These are phyloP conservation scores for Exophiala xenobiotica DNA, from an alignment of 2,329 filamentous ascomycete species.

Conservation along the genomic window DNA sequence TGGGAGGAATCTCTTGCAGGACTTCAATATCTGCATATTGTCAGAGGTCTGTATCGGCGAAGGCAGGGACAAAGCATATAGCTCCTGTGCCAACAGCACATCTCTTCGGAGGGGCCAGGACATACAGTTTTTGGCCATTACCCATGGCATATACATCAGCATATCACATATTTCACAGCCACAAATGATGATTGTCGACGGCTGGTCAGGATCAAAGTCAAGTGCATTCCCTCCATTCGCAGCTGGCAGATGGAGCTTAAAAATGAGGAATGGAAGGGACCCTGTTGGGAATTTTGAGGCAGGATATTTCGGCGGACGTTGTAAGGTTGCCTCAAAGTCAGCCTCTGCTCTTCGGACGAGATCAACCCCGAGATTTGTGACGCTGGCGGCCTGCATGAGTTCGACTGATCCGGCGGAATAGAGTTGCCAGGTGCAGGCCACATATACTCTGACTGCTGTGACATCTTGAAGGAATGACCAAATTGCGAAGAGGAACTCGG, in stretches of 20 bases:
- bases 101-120: too few relatives aligned
- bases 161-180: conserved; percentile 3
- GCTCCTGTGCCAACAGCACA: too few relatives aligned
- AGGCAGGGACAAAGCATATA: too few relatives aligned
- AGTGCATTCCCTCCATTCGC: neutral
- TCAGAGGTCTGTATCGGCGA: too few relatives aligned
- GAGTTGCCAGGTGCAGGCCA: conserved; percentile 2
- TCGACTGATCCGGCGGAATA: conserved; percentile 1
- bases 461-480: conserved; percentile 8
- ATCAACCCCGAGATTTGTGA: conserved; percentile 6
- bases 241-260: conserved; percentile 5
- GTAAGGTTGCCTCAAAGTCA: conserved; percentile 6
- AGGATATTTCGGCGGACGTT: conserved; percentile 6
- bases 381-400: conserved; percentile 7
- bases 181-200: conserved; percentile 4
- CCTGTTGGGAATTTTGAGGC: conserved; percentile 7
- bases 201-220: neutral
- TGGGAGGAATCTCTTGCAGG: neutral
- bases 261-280: conserved; percentile 9
- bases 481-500: conserved; percentile 6
- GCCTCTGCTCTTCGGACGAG: conserved; percentile 7
- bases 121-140: conserved; percentile 3
- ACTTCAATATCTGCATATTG: conserved; percentile 1
- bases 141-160: conserved; percentile 6
- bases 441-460: conserved; percentile 1